Conservation (phyloP, 345 rosid genomes). For the Gossypium stocksii region DNA sequence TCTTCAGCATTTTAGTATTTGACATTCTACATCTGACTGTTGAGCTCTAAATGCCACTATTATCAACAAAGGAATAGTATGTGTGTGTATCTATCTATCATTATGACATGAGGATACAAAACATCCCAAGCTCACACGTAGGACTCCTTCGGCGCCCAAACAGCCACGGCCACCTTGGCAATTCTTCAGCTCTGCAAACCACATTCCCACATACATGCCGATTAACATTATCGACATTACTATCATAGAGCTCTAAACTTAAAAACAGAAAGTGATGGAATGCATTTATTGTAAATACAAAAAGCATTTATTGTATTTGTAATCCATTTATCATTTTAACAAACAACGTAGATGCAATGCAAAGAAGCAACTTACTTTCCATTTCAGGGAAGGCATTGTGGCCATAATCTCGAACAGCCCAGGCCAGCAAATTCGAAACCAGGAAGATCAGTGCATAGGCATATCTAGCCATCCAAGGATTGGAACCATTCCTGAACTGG, state of each 20-base stretch:
- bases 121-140: constrained; percentile 95
- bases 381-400: constrained; percentile 52
- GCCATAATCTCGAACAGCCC: constrained; percentile 89
- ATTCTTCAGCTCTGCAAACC: constrained; percentile 54
- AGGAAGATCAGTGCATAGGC: constrained; percentile 75
- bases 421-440: constrained; percentile 71
- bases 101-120: constrained; percentile 61
- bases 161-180: constrained; percentile 77
- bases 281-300: neutral
- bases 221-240: constrained; percentile 13
- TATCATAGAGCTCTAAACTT: neutral
- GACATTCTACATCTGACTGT: neutral
- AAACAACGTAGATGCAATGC: neutral
- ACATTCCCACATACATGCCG: constrained; percentile 13
- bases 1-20: neutral
- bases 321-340: neutral
- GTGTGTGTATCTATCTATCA: neutral
- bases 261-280: neutral
- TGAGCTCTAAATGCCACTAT: neutral
- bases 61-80: neutral
- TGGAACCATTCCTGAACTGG: constrained; percentile 72
- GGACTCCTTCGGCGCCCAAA: constrained; percentile 86
- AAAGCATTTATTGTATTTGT: neutral
- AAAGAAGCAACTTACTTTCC: constrained; percentile 52
- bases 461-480: constrained; percentile 98